Evolutionary conservation across 306 rosid genomes (phyloP), one percentile per base, ranked within the genome.

Genomic region (Trifolium dubium): DNA sequence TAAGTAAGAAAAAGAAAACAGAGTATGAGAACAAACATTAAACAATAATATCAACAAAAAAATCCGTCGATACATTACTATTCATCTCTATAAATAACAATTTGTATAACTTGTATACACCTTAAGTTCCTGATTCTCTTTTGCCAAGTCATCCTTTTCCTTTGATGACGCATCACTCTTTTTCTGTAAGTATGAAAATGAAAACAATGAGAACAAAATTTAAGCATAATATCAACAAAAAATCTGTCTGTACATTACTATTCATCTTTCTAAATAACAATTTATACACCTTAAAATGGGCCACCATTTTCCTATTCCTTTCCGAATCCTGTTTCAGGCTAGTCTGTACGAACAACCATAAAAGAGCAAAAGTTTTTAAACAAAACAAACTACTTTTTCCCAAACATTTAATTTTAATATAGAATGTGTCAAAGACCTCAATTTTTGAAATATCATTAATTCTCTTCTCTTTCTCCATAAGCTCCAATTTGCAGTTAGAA

Each of bases 81-180:
- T 23, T 23, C 23, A 23, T 23, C 23, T 23, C 23, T 23, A 23
- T 23, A 1, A 23, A 23, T 23, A 23, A 23, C 23, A 23, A 23
- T 23, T 23, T 23, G 23, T 23, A 23, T 23, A 23, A 23, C 23
- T 23, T 23, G 23, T 23, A 23, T 23, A 23, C 23, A 23, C 23
- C 23, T 23, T 23, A 46, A 91, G 92, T 76, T 88, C 84, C 76
- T 94, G 95, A 67, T 87, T 87, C 67, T 88, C 97, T 77, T 83
- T 90, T 34, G n/a, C 75, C 6, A 89, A 73, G 12, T 88, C 97
- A 17, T 89, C 99, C 82, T 89, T 92, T 65, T 92, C 97, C 86
- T 83, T 92, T 44, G 71, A 67, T 56, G 81, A 53, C 49, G 8
- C 39, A 5, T 94, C 97, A 6, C 31, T 65, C 81, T 55, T 82